phyloP scores from a whole-genome alignment of 352 stramenopile genomes.

The Globisporangium abappressorium region DNA sequence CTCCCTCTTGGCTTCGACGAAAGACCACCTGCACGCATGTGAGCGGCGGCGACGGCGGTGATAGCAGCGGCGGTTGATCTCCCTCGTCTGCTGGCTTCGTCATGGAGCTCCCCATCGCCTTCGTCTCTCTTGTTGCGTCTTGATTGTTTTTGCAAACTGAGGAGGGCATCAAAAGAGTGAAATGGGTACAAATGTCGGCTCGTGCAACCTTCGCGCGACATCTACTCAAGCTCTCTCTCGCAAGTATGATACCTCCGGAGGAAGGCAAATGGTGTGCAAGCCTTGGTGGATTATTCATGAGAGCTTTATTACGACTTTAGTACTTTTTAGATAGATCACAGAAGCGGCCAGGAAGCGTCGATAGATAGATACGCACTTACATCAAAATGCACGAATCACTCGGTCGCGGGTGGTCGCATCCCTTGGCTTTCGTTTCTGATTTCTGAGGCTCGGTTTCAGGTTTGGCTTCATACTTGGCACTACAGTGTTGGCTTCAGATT shows the following conservation, averaged over 20 bases:
- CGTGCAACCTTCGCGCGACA: not conserved
- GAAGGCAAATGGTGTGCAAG: not conserved
- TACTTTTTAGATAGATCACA: constrained; percentile 5
- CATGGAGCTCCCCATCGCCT: not conserved
- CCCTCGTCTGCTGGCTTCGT: not conserved
- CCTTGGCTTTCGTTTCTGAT: not conserved
- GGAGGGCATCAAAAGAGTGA: not conserved
- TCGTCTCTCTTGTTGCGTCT: not conserved
- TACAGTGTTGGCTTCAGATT: not conserved
- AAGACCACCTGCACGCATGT: not conserved
- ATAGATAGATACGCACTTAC: constrained; percentile 7
- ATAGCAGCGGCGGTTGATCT: not conserved
- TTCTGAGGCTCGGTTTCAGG: not conserved
- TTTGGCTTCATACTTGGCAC: not conserved
- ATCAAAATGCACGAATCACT: constrained; percentile 5
- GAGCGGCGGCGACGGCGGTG: not conserved
- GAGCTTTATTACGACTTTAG: constrained; percentile 7
- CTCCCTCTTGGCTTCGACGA: not conserved
- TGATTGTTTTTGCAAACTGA: not conserved
- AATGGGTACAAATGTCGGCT: not conserved
- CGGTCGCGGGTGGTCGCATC: not conserved
- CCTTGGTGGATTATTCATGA: not conserved
- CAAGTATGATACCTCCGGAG: too few species aligned
- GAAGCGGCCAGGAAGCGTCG: not conserved
- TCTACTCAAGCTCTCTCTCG: not conserved